Evolutionary conservation across 2,329 filamentous ascomycete species (phyloP), one percentile per base, ranked within the genome.

Genomic region (Colletotrichum sp.): DNA sequence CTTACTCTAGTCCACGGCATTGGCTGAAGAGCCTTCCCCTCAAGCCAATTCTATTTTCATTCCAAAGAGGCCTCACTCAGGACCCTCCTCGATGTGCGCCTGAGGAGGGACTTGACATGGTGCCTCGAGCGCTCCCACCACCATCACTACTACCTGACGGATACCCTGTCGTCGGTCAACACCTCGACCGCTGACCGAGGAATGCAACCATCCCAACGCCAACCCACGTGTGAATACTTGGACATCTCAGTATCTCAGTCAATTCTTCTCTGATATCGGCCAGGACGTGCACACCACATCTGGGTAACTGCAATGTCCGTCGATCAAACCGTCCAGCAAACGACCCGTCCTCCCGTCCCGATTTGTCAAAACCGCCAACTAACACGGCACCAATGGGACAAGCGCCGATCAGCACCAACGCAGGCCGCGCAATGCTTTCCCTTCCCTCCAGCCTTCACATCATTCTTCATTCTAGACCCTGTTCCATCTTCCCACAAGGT

Each of bases 381-480:
- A 64, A 65, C 24, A 67, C 69, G 26, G 69, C 63, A 69, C 48
- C 65, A 67, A 30, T 70, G 52, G 36, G 18, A 74, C 48, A 69
- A 70, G 64, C 59, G 66, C 52, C 18, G 36, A 70, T 70, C 28
- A 64, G 64, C 73, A 75, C 70, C 58, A 58, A 66, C 30, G 64
- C 65, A 74, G 63, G 69, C 69, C 73, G 34, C 73, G 73, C 73
- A 75, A 73, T 75, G 63, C 56, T 73, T 64, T 32, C 67, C 26
- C 62, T 52, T 30, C 34, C 34, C 18, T 55, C 56, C 58, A 32
- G 55, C 58, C 26, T 28, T 67, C 36, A 56, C 62, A 61, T 64
- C 16, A 34, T 32, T 62, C 38, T 28, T 52, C n/a, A 12, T 69
- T 71, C 72, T 66, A 65, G 72, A 59, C 58, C 56, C 16, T 24